A percentile compares a stretch with the other conserved stretches of the same genome.
phyloP scores from a whole-genome alignment of 352 stramenopile genomes.

The Phytophthora capsici region DNA sequence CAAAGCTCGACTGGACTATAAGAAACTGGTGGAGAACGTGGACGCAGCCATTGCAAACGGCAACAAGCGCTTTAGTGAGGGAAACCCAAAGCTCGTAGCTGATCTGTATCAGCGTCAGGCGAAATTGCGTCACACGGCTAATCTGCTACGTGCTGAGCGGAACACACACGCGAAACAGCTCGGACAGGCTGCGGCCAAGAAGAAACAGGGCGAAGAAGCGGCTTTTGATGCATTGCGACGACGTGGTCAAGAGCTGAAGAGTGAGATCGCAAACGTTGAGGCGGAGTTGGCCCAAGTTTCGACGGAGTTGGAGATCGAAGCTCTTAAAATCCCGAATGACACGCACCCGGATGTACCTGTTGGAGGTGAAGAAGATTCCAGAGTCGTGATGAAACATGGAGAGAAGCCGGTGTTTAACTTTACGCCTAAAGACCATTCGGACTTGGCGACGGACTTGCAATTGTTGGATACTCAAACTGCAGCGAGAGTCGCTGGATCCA shows the following conservation, averaged over 20 bases:
- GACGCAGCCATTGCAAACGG: slow-evolving; percentile 63
- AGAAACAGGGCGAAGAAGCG: slow-evolving; percentile 39
- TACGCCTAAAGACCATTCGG: slow-evolving; percentile 69
- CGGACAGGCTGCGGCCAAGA: slow-evolving; percentile 42
- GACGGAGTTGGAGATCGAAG: slow-evolving; percentile 64
- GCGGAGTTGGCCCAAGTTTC: slow-evolving; percentile 50
- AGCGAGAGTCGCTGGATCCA: slow-evolving; percentile 76
- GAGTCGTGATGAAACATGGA: slow-evolving; percentile 56
- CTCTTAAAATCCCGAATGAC: slow-evolving; percentile 79
- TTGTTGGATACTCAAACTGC: slow-evolving; percentile 79
- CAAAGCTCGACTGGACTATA: slow-evolving; percentile 80
- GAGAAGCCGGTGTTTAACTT: slow-evolving; percentile 70
- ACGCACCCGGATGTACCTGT: slow-evolving; percentile 76
- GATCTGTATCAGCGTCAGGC: slow-evolving; percentile 69
- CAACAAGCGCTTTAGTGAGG: slow-evolving; percentile 70
- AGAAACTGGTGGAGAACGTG: slow-evolving; percentile 67
- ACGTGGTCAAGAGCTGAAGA: slow-evolving; percentile 64
- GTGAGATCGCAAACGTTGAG: slow-evolving; percentile 53
- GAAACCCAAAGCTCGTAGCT: slow-evolving; percentile 66
- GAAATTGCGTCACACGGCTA: slow-evolving; percentile 59
- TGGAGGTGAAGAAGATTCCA: slow-evolving; percentile 62
- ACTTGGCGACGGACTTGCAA: slow-evolving; percentile 68
- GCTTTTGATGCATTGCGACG: slow-evolving; percentile 49
- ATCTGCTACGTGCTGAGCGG: slow-evolving; percentile 68
- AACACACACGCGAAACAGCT: slow-evolving; percentile 75